Conservation (phyloP, 371 early-diverging fungal genomes). For the Blyttiomyces sp. region DNA sequence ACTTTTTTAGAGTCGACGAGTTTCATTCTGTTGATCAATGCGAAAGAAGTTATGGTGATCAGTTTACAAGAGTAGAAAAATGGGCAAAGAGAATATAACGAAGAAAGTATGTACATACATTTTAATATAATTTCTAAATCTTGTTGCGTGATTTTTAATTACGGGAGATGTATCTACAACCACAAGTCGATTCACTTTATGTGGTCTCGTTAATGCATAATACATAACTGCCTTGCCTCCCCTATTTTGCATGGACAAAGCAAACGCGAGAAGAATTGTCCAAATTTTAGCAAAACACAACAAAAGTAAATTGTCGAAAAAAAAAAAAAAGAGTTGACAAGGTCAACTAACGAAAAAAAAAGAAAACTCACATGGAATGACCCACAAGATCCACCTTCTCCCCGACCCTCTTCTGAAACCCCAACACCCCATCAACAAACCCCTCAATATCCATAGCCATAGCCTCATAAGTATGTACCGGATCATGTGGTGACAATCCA, state of each 20-base stretch:
- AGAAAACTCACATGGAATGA: constrained; percentile 84
- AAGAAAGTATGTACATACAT: neutral
- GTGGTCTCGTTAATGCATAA: neutral
- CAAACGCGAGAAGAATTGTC: neutral
- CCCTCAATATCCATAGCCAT: constrained; percentile 76
- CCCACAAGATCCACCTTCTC: constrained; percentile 67
- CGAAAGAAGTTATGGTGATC: too few species aligned
- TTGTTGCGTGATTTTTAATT: neutral
- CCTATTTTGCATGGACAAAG: neutral
- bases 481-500: constrained; percentile 79
- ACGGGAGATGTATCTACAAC: neutral
- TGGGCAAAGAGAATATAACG: neutral
- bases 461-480: constrained; percentile 63
- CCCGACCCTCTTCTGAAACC: constrained; percentile 17
- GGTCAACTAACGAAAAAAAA: too few species aligned
- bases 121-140: neutral
- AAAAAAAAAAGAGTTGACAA: too few species aligned
- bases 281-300: too few species aligned
- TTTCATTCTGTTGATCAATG: neutral
- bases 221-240: neutral
- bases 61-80: too few species aligned
- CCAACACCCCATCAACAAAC: constrained; percentile 57
- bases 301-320: too few species aligned
- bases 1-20: neutral
- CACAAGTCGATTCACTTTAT: neutral